phyloP scores from a whole-genome alignment of 2,329 filamentous ascomycete species.

The Boeremia exigua region DNA sequence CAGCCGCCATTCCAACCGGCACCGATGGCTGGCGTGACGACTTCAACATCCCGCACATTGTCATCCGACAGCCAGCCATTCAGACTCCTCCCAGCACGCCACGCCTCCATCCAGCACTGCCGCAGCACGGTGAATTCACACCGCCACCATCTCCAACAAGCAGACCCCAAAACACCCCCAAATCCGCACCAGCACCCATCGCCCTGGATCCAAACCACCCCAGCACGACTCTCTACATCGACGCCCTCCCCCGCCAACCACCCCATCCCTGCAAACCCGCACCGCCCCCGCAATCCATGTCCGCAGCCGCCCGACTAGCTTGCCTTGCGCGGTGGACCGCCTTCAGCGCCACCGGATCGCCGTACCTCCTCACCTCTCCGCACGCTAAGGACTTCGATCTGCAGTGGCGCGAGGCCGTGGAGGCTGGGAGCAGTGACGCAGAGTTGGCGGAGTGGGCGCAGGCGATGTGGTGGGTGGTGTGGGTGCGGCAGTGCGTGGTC shows the following conservation, averaged over 20 bases:
- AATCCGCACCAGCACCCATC: neutral
- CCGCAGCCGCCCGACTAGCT: conserved; percentile 26
- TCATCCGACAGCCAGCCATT: neutral
- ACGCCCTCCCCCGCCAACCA: conserved; percentile 21
- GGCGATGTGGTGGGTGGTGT: conserved; percentile 34
- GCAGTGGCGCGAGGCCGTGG: conserved; percentile 24
- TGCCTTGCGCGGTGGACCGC: conserved; percentile 38
- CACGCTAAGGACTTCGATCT: conserved; percentile 32
- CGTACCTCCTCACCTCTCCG: conserved; percentile 20
- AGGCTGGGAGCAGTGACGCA: conserved; percentile 19
- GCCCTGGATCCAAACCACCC: no score
- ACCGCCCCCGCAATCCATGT: conserved; percentile 31
- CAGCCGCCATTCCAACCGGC: conserved; percentile 23
- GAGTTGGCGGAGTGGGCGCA: conserved; percentile 24
- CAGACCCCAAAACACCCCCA: neutral
- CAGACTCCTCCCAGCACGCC: neutral
- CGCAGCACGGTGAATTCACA: neutral
- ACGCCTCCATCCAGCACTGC: neutral
- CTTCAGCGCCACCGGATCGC: conserved; percentile 24
- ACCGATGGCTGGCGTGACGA: conserved; percentile 21
- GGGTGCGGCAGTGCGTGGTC: conserved; percentile 28
- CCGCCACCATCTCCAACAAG: neutral
- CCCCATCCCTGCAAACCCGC: conserved; percentile 13
- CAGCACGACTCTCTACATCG: conserved; percentile 16
- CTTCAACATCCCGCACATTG: conserved; percentile 14